Evolutionary conservation across 2,329 filamentous ascomycete species (phyloP).

Genomic region (Exophiala alcalophila): DNA sequence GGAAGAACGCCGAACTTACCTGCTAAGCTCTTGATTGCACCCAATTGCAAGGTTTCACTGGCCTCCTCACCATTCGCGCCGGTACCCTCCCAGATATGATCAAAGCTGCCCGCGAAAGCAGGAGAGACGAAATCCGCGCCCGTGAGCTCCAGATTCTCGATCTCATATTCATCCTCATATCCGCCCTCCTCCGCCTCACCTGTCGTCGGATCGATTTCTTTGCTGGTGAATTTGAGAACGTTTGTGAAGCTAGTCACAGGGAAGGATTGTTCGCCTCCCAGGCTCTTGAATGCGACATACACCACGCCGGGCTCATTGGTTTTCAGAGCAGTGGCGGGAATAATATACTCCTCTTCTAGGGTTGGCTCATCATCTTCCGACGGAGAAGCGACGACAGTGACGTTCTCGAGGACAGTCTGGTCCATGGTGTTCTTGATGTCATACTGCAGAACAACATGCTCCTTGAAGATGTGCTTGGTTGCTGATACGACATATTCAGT

Average conservation of each 20-base stretch:
- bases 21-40: conserved; percentile 84
- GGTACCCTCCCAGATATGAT: conserved; percentile 91
- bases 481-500: conserved; percentile 94
- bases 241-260: conserved; percentile 83
- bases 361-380: conserved; percentile 71
- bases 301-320: conserved; percentile 88
- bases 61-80: conserved; percentile 85
- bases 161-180: conserved; percentile 97
- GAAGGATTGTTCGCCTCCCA: conserved; percentile 69
- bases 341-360: conserved; percentile 83
- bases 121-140: conserved; percentile 94
- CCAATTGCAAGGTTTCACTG: conserved; percentile 84
- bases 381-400: conserved; percentile 76
- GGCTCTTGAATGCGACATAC: conserved; percentile 91
- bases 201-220: conserved; percentile 95
- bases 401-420: conserved; percentile 84
- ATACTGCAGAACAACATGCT: conserved; percentile 92
- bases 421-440: conserved; percentile 96
- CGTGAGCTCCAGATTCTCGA: conserved; percentile 84
- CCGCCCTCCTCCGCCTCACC: conserved; percentile 85
- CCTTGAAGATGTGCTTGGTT: conserved; percentile 97
- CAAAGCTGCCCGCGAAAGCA: conserved; percentile 90
- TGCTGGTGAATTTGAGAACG: conserved; percentile 92
- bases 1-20: conserved; percentile 56
- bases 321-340: conserved; percentile 76